These are phyloP conservation scores for Exophiala sp. DNA, from an alignment of 2,329 filamentous ascomycete genomes.

Conservation along the genomic window DNA sequence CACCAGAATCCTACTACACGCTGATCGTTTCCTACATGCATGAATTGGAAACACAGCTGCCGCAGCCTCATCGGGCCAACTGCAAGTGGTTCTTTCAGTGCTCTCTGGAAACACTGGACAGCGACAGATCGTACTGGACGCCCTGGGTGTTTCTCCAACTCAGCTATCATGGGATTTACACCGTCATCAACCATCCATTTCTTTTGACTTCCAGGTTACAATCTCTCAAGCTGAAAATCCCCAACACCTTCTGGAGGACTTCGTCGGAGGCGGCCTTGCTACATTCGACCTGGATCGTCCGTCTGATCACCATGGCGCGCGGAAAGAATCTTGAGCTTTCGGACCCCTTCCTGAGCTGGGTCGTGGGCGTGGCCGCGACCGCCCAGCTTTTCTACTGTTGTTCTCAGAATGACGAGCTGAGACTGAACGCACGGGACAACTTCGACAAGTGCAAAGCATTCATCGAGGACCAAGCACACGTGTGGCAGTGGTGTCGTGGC, in stretches of 20 bases:
- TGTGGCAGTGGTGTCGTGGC: slow-evolving; percentile 4
- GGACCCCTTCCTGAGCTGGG: slow-evolving; percentile 52
- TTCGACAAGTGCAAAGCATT: slow-evolving; percentile 4
- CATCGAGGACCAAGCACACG: background rate
- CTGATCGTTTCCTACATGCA: slow-evolving; percentile 21
- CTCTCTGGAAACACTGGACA: slow-evolving; percentile 16
- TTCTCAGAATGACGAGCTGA: slow-evolving; percentile 5
- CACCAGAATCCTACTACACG: slow-evolving; percentile 18
- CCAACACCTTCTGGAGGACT: slow-evolving; percentile 53
- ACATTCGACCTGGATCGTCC: slow-evolving; percentile 53
- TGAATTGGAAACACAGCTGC: slow-evolving; percentile 28
- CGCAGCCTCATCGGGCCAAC: slow-evolving; percentile 26
- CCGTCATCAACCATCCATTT: slow-evolving; percentile 44
- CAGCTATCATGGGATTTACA: slow-evolving; percentile 45
- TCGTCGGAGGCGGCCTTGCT: slow-evolving; percentile 51
- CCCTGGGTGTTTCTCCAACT: slow-evolving; percentile 55
- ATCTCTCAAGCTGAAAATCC: slow-evolving; percentile 51
- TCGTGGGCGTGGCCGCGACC: slow-evolving; percentile 51
- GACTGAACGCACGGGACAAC: background rate
- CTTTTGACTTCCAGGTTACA: slow-evolving; percentile 53
- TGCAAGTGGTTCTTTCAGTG: slow-evolving; percentile 24
- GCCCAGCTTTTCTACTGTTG: slow-evolving; percentile 53
- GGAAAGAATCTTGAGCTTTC: slow-evolving; percentile 50
- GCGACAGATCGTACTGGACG: slow-evolving; percentile 41
- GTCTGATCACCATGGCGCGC: slow-evolving; percentile 53